phyloP scores from a whole-genome alignment of 2,329 filamentous ascomycete genomes.

The Tothia fuscella region DNA sequence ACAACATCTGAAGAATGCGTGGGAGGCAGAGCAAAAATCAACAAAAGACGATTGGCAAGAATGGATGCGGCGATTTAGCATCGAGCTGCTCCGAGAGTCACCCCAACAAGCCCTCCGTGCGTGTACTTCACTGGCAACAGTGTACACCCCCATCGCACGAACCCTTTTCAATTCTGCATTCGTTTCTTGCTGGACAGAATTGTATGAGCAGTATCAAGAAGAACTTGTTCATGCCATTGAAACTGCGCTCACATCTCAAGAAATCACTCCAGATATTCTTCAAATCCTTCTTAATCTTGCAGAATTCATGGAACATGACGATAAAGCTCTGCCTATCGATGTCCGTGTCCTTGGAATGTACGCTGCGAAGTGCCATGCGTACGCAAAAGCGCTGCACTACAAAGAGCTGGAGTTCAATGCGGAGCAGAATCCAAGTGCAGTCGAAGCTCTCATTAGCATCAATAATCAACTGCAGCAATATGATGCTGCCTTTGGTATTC shows the following conservation, averaged over 20 bases:
- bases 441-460: conserved; percentile 96
- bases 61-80: conserved; percentile 94
- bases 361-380: conserved; percentile 92
- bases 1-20: conserved; percentile 90
- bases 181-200: conserved; percentile 95
- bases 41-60: conserved; percentile 99
- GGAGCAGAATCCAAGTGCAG: conserved; percentile 88
- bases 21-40: conserved; percentile 93
- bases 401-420: conserved; percentile 98
- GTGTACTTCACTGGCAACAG: conserved; percentile 80
- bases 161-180: conserved; percentile 98
- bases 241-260: conserved; percentile 84
- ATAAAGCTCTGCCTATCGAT: conserved; percentile 95
- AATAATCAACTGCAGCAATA: conserved; percentile 99
- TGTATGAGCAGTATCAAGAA: conserved; percentile 95
- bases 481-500: conserved; percentile 93
- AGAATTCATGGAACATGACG: conserved; percentile 99
- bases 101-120: conserved; percentile 90
- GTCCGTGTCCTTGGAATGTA: conserved; percentile 90
- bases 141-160: conserved; percentile 81
- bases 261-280: conserved; percentile 90
- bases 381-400: conserved; percentile 95
- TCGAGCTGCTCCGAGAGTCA: conserved; percentile 86
- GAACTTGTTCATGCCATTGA: conserved; percentile 94
- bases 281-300: conserved; percentile 90